These are phyloP conservation scores for Cornus suecica DNA, from an alignment of 148 eudicot species.

Conservation along the genomic window DNA sequence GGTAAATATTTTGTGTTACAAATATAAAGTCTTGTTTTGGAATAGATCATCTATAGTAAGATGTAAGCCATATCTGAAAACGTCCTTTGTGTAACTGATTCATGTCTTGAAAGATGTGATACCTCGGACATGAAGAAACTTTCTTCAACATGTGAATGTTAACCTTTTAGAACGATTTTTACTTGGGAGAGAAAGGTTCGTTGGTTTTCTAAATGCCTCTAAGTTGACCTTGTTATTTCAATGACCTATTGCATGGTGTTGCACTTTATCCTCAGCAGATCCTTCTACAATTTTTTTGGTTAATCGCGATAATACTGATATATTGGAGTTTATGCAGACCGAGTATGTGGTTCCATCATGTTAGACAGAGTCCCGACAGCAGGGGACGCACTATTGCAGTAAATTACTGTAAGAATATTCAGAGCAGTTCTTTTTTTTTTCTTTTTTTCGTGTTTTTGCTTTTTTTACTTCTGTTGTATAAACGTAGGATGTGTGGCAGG, in stretches of 20 bases:
- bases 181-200: neutral
- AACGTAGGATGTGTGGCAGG: conserved; percentile 46
- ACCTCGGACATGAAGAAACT: neutral
- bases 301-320: conserved; percentile 2
- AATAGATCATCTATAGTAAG: too few species aligned
- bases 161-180: neutral
- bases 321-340: conserved; percentile 63
- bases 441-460: neutral
- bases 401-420: conserved; percentile 67
- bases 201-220: neutral
- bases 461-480: neutral
- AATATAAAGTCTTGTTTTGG: too few species aligned
- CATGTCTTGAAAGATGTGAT: too few species aligned
- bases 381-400: conserved; percentile 74
- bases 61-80: too few species aligned
- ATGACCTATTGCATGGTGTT: neutral
- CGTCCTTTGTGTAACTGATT: too few species aligned
- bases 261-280: neutral
- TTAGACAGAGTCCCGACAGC: conserved; percentile 67
- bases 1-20: too few species aligned
- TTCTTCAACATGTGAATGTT: neutral
- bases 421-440: neutral
- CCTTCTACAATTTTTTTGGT: neutral
- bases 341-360: conserved; percentile 99
- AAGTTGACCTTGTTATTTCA: neutral